These are phyloP conservation scores for Geosmithia flava DNA, from an alignment of 2,329 filamentous ascomycete genomes.

Conservation along the genomic window DNA sequence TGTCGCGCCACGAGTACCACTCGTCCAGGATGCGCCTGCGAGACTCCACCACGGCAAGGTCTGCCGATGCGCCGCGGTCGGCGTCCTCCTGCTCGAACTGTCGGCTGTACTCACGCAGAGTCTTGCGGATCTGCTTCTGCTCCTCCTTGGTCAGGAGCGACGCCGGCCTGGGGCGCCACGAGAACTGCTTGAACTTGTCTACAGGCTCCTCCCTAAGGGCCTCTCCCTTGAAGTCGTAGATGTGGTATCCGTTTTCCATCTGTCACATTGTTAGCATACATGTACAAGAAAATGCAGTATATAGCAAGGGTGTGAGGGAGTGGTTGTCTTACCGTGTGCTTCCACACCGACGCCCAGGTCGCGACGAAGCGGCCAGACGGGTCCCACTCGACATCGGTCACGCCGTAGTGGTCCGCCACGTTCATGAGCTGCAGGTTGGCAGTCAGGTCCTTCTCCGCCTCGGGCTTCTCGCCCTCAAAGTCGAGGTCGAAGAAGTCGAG, in stretches of 20 bases:
- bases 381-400: conserved; percentile 97
- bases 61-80: conserved; percentile 85
- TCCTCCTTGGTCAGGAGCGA: conserved; percentile 94
- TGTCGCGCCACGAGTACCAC: conserved; percentile 76
- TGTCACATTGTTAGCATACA: conserved; percentile 22
- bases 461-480: conserved; percentile 92
- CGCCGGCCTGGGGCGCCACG: conserved; percentile 83
- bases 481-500: conserved; percentile 97
- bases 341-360: conserved; percentile 89
- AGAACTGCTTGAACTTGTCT: conserved; percentile 96
- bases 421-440: conserved; percentile 95
- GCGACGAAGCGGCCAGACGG: conserved; percentile 90
- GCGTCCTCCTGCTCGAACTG: conserved; percentile 92
- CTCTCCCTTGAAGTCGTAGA: conserved; percentile 93
- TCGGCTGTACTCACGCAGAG: conserved; percentile 90
- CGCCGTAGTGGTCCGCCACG: conserved; percentile 87
- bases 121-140: conserved; percentile 96
- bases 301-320: background rate
- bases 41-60: conserved; percentile 84
- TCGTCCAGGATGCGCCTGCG: conserved; percentile 73
- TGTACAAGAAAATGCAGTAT: background rate
- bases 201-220: conserved; percentile 80
- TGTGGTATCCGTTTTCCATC: conserved; percentile 99
- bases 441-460: conserved; percentile 84
- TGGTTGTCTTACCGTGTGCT: conserved; percentile 66